These are phyloP conservation scores for Chaetomium olivaceum DNA, from an alignment of 2,329 filamentous ascomycete genomes.

Conservation along the genomic window DNA sequence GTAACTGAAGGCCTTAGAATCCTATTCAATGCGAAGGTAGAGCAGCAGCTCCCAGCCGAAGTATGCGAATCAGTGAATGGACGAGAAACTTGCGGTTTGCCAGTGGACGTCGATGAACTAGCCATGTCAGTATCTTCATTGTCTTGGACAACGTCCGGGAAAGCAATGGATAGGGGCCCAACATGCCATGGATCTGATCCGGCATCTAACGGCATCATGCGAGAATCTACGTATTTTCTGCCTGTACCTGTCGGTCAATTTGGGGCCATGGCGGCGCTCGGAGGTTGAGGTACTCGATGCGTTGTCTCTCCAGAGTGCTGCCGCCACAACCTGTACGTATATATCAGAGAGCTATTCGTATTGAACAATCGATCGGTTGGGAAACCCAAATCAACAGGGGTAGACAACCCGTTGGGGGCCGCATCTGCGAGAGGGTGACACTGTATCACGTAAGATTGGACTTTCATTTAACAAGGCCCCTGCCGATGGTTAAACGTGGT, in stretches of 20 bases:
- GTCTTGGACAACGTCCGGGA: background rate
- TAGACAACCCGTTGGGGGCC: background rate
- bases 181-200: constrained; percentile 5
- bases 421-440: background rate
- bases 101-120: background rate
- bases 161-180: constrained; percentile 1
- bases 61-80: background rate
- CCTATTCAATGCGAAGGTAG: background rate
- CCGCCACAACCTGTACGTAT: background rate
- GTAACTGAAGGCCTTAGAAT: background rate
- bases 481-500: background rate
- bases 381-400: background rate
- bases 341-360: background rate
- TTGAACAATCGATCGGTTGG: background rate
- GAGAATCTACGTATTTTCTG: background rate
- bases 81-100: background rate
- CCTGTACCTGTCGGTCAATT: background rate
- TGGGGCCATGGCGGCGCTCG: no score
- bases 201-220: background rate
- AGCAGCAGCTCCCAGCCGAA: background rate
- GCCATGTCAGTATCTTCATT: background rate
- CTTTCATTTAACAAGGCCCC: background rate
- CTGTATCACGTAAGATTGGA: background rate
- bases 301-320: background rate
- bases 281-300: background rate